phyloP scores from a whole-genome alignment of 1,139 yeast genomes.

The Hansenula anomala region DNA sequence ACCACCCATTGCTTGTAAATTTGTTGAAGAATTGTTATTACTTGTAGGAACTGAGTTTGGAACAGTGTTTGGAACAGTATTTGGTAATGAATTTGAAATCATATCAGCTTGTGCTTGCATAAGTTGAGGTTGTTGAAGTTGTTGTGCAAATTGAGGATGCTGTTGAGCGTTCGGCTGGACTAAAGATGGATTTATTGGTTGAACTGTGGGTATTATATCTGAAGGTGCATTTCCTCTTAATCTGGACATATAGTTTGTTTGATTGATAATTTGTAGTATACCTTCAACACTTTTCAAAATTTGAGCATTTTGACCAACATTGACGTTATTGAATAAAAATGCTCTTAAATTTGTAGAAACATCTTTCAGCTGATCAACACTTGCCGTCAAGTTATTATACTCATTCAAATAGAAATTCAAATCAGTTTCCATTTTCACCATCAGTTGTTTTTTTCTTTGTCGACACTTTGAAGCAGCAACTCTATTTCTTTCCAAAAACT shows the following conservation, averaged over 20 bases:
- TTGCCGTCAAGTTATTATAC: slow-evolving; percentile 60
- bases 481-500: slow-evolving; percentile 84
- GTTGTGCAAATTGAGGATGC: slow-evolving; percentile 4
- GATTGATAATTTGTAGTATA: slow-evolving; percentile 12
- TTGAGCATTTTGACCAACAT: slow-evolving; percentile 5
- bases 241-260: slow-evolving; percentile 20
- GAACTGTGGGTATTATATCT: slow-evolving; percentile 21
- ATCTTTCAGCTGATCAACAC: slow-evolving; percentile 52
- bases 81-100: neutral
- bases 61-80: neutral
- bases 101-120: slow-evolving; percentile 4
- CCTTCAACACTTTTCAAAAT: slow-evolving; percentile 12
- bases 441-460: slow-evolving; percentile 87
- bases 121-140: slow-evolving; percentile 1
- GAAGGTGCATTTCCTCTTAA: slow-evolving; percentile 22
- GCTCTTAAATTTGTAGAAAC: slow-evolving; percentile 50
- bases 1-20: neutral
- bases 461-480: slow-evolving; percentile 96
- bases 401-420: slow-evolving; percentile 63
- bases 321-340: slow-evolving; percentile 27
- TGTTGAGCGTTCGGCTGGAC: slow-evolving; percentile 14
- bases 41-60: neutral
- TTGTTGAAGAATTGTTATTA: neutral
- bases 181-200: slow-evolving; percentile 22
- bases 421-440: slow-evolving; percentile 78